These are phyloP conservation scores for Dryadomyces sulphureus DNA, from an alignment of 2,329 filamentous ascomycete genomes.

Conservation along the genomic window DNA sequence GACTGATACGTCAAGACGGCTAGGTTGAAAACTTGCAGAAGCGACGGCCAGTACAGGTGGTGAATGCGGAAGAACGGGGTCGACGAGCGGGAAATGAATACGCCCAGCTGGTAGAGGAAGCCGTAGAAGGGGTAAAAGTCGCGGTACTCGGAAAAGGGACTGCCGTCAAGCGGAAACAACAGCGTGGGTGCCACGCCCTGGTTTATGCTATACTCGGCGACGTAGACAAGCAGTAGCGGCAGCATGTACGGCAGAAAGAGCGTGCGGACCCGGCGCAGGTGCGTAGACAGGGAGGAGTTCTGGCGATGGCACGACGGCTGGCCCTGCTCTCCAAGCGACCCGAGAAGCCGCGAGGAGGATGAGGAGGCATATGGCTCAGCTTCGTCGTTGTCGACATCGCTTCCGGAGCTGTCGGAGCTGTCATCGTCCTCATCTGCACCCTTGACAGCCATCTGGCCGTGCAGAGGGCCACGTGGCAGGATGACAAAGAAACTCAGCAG, in stretches of 20 bases:
- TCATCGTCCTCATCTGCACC: background rate
- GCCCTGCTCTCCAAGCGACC: constrained; percentile 12
- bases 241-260: constrained; percentile 78
- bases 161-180: constrained; percentile 62
- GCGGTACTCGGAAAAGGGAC: constrained; percentile 69
- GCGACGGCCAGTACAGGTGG: constrained; percentile 64
- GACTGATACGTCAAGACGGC: constrained; percentile 60
- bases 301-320: too few species aligned
- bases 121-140: constrained; percentile 92
- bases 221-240: constrained; percentile 79
- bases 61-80: constrained; percentile 76
- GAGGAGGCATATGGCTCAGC: constrained; percentile 17
- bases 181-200: constrained; percentile 84
- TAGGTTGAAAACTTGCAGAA: constrained; percentile 72
- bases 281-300: constrained; percentile 22
- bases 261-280: constrained; percentile 49
- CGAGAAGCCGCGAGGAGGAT: constrained; percentile 15
- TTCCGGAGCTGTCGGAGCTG: constrained; percentile 18
- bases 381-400: constrained; percentile 15
- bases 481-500: constrained; percentile 73
- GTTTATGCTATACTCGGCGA: constrained; percentile 96
- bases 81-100: constrained; percentile 86
- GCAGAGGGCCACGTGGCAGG: constrained; percentile 54
- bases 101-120: constrained; percentile 86
- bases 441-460: constrained; percentile 16